Conservation (phyloP, 768 basidiomycete species). For the Suillus tomentosus region DNA sequence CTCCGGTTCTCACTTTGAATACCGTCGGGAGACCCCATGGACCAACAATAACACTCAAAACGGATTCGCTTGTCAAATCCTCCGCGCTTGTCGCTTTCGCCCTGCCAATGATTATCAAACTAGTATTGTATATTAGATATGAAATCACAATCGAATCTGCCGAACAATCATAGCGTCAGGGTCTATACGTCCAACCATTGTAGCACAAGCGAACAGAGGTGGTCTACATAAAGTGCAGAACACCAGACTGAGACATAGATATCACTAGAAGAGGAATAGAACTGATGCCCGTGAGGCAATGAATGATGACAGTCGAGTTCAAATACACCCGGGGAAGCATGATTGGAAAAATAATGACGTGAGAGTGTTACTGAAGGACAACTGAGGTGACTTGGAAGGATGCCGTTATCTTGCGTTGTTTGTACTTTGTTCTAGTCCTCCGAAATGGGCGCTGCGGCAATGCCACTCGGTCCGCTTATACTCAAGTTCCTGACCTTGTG, state of each 20-base stretch:
- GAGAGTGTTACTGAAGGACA: constrained; percentile 20
- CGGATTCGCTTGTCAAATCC: constrained; percentile 21
- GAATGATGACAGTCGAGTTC: constrained; percentile 6
- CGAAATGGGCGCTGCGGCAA: constrained; percentile 20
- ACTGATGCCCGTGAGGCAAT: constrained; percentile 14
- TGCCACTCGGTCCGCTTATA: constrained; percentile 37
- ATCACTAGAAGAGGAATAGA: constrained; percentile 7
- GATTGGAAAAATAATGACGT: constrained; percentile 20
- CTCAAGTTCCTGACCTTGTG: constrained; percentile 51
- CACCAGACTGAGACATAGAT: not conserved
- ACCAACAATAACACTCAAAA: constrained; percentile 27
- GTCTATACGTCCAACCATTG: not conserved
- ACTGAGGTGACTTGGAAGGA: constrained; percentile 11
- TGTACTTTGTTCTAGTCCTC: constrained; percentile 21
- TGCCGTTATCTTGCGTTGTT: constrained; percentile 23
- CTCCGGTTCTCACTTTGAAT: constrained; percentile 9
- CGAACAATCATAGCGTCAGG: not conserved
- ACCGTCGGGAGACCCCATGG: constrained; percentile 21
- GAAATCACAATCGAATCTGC: not conserved
- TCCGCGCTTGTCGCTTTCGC: constrained; percentile 36
- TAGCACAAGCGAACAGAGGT: constrained; percentile 10
- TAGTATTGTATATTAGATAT: not conserved
- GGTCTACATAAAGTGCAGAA: too few species aligned
- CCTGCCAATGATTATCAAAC: constrained; percentile 25
- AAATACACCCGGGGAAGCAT: constrained; percentile 8